These are phyloP conservation scores for Myriosclerotinia duriaeana DNA, from an alignment of 2,329 filamentous ascomycete genomes.

Conservation along the genomic window DNA sequence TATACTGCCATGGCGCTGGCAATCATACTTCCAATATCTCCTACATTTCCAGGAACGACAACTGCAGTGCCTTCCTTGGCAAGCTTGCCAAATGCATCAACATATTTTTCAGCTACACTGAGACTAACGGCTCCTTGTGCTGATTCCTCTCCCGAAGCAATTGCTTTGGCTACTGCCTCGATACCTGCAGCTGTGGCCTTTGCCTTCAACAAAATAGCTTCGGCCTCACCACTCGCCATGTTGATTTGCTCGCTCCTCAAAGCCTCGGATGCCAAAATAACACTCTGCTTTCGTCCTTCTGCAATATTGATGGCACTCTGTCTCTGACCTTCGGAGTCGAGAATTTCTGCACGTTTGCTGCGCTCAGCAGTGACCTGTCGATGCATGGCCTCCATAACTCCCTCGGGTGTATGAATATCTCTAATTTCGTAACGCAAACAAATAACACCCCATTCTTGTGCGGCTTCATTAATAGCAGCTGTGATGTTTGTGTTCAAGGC, in stretches of 20 bases:
- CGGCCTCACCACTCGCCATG: constrained; percentile 84
- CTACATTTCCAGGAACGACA: constrained; percentile 94
- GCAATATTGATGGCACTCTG: constrained; percentile 99
- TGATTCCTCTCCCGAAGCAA: constrained; percentile 68
- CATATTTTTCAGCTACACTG: constrained; percentile 94
- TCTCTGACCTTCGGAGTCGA: constrained; percentile 94
- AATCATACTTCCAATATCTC: constrained; percentile 95
- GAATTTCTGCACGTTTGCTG: constrained; percentile 94
- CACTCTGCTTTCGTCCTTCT: constrained; percentile 94
- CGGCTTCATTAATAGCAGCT: constrained; percentile 97
- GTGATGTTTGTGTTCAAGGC: constrained; percentile 98
- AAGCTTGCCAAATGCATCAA: constrained; percentile 88
- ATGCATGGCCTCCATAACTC: constrained; percentile 97
- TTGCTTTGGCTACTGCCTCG: constrained; percentile 76
- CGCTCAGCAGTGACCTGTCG: constrained; percentile 95
- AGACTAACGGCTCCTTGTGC: constrained; percentile 85
- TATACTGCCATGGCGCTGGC: constrained; percentile 94
- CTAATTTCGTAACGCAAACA: constrained; percentile 97
- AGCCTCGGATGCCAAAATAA: constrained; percentile 93
- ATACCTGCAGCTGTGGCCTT: constrained; percentile 84
- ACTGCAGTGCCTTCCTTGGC: constrained; percentile 95
- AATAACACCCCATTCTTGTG: constrained; percentile 93
- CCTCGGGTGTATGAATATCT: constrained; percentile 92
- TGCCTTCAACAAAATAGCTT: constrained; percentile 86
- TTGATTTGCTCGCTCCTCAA: constrained; percentile 90